Evolutionary conservation across 768 basidiomycete species (phyloP).

Genomic region (Lactifluus echinatus): DNA sequence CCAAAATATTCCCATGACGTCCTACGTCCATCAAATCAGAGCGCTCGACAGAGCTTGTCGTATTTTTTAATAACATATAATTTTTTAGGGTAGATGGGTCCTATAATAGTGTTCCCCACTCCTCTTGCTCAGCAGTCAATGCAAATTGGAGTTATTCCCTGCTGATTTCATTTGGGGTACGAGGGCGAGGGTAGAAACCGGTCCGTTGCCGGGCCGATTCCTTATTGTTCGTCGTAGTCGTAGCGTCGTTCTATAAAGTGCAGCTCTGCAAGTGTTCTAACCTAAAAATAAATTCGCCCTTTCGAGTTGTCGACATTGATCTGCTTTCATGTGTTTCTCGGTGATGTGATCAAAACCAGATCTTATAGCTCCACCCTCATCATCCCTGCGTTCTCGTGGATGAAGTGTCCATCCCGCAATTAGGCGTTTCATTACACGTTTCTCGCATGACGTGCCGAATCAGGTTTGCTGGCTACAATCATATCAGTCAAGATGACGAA

Average conservation of each 20-base stretch:
- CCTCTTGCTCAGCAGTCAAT: not conserved
- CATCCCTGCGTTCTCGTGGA: not conserved
- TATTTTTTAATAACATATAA: not conserved
- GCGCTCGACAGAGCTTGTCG: not conserved
- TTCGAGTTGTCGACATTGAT: not conserved
- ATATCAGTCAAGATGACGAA: not conserved
- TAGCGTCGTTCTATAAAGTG: not conserved
- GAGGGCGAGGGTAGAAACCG: not conserved
- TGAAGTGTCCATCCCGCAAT: not conserved
- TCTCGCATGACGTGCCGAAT: not conserved
- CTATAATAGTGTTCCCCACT: not conserved
- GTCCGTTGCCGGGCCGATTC: not conserved
- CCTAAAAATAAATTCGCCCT: not conserved
- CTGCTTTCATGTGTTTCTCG: not conserved
- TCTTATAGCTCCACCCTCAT: not conserved
- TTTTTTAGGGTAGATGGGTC: slow-evolving; percentile 1
- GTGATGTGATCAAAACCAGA: not conserved
- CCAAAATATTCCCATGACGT: slow-evolving; percentile 3
- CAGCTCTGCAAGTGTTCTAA: not conserved
- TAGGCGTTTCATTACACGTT: slow-evolving; percentile 1
- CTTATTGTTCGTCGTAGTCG: not conserved
- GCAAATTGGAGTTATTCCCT: not conserved
- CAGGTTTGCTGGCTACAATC: not conserved
- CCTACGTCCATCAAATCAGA: not conserved
- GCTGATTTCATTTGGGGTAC: not conserved